Conservation (phyloP, 2,329 filamentous ascomycete genomes). For the Plenodomus biglobosus region DNA sequence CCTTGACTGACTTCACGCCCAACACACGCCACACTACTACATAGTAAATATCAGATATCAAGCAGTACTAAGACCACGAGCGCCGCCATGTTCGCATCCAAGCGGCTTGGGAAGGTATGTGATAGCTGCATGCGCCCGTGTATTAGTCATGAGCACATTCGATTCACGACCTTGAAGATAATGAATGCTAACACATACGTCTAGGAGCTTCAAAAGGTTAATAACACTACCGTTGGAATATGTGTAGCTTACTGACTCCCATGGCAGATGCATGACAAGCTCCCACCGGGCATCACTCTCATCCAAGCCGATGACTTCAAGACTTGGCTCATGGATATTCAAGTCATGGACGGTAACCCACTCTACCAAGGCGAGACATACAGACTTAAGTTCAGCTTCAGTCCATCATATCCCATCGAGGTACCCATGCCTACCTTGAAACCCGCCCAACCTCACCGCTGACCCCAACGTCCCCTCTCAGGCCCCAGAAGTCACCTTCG, state of each 20-base stretch:
- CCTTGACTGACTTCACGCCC: background rate
- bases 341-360: slow-evolving; percentile 86
- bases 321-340: slow-evolving; percentile 91
- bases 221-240: background rate
- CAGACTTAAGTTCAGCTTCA: slow-evolving; percentile 85
- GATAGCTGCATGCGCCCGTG: background rate
- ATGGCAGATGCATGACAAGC: slow-evolving; percentile 56
- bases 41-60: background rate
- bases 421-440: slow-evolving; percentile 11
- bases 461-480: slow-evolving; percentile 41
- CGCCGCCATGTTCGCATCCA: slow-evolving; percentile 52
- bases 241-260: background rate
- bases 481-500: slow-evolving; percentile 93
- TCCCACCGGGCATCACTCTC: slow-evolving; percentile 72
- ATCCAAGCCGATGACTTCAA: slow-evolving; percentile 79
- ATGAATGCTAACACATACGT: background rate
- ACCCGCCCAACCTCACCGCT: background rate
- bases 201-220: slow-evolving; percentile 29
- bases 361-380: slow-evolving; percentile 80
- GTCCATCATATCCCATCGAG: slow-evolving; percentile 81
- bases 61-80: background rate
- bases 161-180: slow-evolving; percentile 27
- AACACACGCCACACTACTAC: background rate
- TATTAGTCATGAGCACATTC: background rate
- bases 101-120: slow-evolving; percentile 53